Base-by-base conservation (phyloP, 164 flowering plant species). In the Platanus orientalis region DNA sequence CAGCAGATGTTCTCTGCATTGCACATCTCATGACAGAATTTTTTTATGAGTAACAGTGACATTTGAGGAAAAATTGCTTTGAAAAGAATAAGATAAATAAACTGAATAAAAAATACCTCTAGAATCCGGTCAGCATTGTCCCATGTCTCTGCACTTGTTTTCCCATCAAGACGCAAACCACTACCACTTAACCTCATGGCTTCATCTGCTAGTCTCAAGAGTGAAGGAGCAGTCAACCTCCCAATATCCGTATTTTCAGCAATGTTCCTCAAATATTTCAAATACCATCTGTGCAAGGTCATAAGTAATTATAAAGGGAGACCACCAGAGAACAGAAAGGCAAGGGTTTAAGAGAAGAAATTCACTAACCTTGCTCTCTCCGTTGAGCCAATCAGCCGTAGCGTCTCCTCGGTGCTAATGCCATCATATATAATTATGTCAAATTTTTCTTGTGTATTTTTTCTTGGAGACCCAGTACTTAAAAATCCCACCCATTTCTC, bases 201-300 rank as follows among this genome's bases (percentile, higher is more conserved):
- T 69, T 88, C 97, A 63, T 83, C 89, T 47, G 76, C 82, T 69
- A 93, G 83, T 69, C 89, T 79, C 73, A 93, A 54, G 49, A 90
- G 50, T 50, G 97, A 90, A 58, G 97, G 98, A 58, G 87, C 85
- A 57, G 81, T 83, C 78, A 90, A 74, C 66, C 96, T 80, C 65
- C 98, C 98, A 54, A 89, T 30, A 66, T 90, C 98, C 13, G 96
- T 93, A 74, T 83, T 93, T 69, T 89, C 97, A 69, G 97, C 88
- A 48, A 90, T 20, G 53, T 60, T 80, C 42, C 94, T 79, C 71
- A 88, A 11, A 76, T 90, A 83, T 68, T 88, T 93, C 78, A 93
- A 69, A 76, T 90, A 90, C 81, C 86, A 78, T 64, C 98, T 93
- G 84, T 42, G 19, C 48, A 70, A 23, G 63, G 39, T 19, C 42